Evolutionary conservation across 73 alveolate genomes (phyloP).

Genomic region (Paramecium biaurelia): DNA sequence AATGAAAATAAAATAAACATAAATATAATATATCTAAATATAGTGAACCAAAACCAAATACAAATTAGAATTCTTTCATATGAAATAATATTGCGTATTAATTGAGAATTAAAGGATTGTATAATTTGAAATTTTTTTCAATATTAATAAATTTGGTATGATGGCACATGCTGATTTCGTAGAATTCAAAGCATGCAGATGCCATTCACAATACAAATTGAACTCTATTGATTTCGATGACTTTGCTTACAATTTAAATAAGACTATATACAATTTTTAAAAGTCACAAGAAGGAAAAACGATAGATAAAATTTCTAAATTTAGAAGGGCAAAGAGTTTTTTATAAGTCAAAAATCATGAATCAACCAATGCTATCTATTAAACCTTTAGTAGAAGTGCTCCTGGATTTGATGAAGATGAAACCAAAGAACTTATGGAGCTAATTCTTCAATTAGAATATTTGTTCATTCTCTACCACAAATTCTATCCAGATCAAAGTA

Average conservation of each 20-base stretch:
- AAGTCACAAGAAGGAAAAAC: neutral
- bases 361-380: neutral
- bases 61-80: neutral
- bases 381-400: neutral
- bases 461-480: slow-evolving; percentile 19
- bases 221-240: neutral
- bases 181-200: neutral
- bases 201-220: neutral
- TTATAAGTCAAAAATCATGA: neutral
- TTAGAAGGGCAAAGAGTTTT: neutral
- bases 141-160: slow-evolving; percentile 2
- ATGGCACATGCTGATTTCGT: neutral
- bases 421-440: slow-evolving; percentile 32
- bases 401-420: slow-evolving; percentile 18
- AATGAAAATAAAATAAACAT: neutral
- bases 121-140: neutral
- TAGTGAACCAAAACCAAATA: neutral
- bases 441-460: neutral
- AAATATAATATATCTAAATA: neutral
- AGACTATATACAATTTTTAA: neutral
- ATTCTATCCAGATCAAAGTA: slow-evolving; percentile 22
- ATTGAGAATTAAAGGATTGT: neutral
- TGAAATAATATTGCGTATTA: neutral
- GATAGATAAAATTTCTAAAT: neutral
- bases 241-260: neutral